These are phyloP conservation scores for Erysimum cheiranthoides DNA, from an alignment of 345 rosid species.

Conservation along the genomic window DNA sequence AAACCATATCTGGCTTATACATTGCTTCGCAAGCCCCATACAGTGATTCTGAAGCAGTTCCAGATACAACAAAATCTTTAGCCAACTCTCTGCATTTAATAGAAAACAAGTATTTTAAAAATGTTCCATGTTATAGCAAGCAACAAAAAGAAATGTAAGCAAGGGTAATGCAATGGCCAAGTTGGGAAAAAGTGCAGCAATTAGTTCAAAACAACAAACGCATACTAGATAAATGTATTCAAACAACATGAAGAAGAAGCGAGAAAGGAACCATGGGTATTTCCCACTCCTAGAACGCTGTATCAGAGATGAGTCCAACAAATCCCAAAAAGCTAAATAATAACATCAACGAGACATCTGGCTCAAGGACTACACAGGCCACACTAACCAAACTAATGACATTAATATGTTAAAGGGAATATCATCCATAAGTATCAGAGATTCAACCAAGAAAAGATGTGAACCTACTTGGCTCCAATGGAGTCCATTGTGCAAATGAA, in stretches of 20 bases:
- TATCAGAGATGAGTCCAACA: slow-evolving; percentile 12
- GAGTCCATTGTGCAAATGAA: slow-evolving; percentile 99
- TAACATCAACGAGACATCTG: background rate
- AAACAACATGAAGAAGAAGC: background rate
- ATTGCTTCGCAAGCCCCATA: slow-evolving; percentile 97
- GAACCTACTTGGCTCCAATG: slow-evolving; percentile 91
- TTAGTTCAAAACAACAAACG: background rate
- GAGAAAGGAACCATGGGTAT: background rate
- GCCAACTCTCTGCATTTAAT: slow-evolving; percentile 78
- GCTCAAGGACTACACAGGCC: background rate
- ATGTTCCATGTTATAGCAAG: background rate
- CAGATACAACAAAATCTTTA: slow-evolving; percentile 94
- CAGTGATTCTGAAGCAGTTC: slow-evolving; percentile 93
- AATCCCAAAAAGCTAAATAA: background rate
- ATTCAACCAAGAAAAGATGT: slow-evolving; percentile 28
- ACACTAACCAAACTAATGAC: slow-evolving; percentile 5
- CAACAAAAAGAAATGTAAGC: slow-evolving; percentile 2
- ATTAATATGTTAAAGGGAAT: background rate
- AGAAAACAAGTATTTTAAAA: slow-evolving; percentile 4
- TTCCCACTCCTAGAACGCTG: slow-evolving; percentile 5
- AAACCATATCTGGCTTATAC: slow-evolving; percentile 93
- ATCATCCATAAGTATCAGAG: background rate
- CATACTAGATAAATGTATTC: background rate
- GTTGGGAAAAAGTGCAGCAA: background rate
- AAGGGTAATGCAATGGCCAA: background rate